These are phyloP conservation scores for Orbilia ellipsospora DNA, from an alignment of 2,329 filamentous ascomycete species.

Conservation along the genomic window DNA sequence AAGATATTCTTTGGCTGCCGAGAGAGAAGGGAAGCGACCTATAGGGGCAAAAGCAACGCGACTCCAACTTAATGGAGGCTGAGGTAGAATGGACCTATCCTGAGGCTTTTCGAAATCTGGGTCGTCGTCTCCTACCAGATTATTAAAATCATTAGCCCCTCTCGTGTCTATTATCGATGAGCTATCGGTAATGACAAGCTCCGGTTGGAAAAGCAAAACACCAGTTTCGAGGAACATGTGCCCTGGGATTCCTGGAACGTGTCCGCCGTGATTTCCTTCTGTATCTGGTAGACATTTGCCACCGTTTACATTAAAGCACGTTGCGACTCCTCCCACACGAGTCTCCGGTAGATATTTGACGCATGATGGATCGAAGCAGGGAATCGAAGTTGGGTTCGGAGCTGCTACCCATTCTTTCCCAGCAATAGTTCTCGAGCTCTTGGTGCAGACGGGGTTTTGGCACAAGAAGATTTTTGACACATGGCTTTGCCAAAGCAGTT, in stretches of 20 bases:
- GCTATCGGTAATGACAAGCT: slow-evolving; percentile 19
- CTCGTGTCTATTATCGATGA: background rate
- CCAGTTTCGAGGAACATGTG: slow-evolving; percentile 45
- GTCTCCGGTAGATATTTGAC: slow-evolving; percentile 21
- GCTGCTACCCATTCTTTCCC: background rate
- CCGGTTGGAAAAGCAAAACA: slow-evolving; percentile 35
- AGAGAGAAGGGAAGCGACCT: slow-evolving; percentile 19
- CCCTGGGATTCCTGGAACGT: slow-evolving; percentile 34
- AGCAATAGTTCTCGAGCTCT: background rate
- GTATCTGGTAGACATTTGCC: slow-evolving; percentile 18
- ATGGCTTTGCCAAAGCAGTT: slow-evolving; percentile 18
- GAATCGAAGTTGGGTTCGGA: slow-evolving; percentile 18
- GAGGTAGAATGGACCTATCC: slow-evolving; percentile 12
- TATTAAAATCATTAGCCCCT: background rate
- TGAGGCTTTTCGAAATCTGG: background rate
- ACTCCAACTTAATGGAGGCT: slow-evolving; percentile 35
- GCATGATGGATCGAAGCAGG: slow-evolving; percentile 22
- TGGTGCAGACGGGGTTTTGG: slow-evolving; percentile 37
- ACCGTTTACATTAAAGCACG: slow-evolving; percentile 7
- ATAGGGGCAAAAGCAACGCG: slow-evolving; percentile 26
- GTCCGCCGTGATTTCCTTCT: background rate
- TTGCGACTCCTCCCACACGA: slow-evolving; percentile 10
- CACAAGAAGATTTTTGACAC: slow-evolving; percentile 18
- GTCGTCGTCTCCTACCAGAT: background rate
- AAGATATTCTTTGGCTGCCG: background rate